Percentiles rank a stretch among this genome's conserved stretches.
Evolutionary conservation across 345 rosid species (phyloP).

Genomic region (Kandelia obovata): DNA sequence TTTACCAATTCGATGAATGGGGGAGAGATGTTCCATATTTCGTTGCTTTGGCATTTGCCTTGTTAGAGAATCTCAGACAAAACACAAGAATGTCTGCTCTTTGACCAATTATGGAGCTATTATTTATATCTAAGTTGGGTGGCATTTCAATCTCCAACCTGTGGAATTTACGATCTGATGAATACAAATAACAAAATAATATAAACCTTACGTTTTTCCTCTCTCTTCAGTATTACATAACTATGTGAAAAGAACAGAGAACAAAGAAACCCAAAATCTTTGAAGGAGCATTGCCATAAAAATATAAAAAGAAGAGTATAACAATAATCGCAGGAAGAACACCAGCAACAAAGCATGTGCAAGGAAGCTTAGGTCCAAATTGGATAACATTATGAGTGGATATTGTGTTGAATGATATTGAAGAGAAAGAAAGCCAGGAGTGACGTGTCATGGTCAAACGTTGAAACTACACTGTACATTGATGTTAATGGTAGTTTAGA

Average conservation of each 20-base stretch:
- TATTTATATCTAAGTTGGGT: not conserved
- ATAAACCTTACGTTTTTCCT: no score
- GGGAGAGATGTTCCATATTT: not conserved
- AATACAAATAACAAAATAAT: not conserved
- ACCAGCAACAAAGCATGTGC: constrained; percentile 18
- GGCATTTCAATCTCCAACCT: not conserved
- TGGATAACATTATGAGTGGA: constrained; percentile 27
- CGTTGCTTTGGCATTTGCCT: not conserved
- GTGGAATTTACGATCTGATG: not conserved
- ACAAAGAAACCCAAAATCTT: not conserved
- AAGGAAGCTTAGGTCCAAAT: constrained; percentile 37
- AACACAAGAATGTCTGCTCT: not conserved
- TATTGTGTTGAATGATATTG: no score
- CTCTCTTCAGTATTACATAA: no score
- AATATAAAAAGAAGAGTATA: constrained; percentile 16
- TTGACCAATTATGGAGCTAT: not conserved
- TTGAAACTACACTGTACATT: constrained; percentile 1
- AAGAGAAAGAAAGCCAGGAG: not conserved
- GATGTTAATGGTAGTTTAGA: no score
- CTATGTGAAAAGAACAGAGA: not conserved
- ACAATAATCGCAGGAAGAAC: constrained; percentile 15
- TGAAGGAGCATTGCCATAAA: not conserved
- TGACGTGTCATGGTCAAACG: no score
- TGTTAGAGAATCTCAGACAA: not conserved
- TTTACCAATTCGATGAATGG: not conserved